Evolutionary conservation across 495 filamentous ascomycete species (phyloP).

Genomic region (Halenospora varia): DNA sequence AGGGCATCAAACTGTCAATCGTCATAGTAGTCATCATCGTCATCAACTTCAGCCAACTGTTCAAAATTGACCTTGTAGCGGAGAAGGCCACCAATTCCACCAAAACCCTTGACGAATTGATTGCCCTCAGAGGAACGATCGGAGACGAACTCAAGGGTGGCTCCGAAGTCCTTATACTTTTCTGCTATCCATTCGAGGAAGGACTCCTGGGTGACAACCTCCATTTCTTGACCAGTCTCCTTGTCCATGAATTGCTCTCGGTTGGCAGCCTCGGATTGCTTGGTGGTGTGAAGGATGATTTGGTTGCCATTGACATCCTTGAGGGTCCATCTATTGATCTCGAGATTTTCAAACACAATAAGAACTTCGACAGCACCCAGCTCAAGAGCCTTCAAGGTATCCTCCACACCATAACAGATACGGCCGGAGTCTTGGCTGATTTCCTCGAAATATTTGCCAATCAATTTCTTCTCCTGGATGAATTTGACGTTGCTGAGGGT

Average conservation of each 20-base stretch:
- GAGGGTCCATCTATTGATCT: constrained; percentile 84
- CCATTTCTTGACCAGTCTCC: constrained; percentile 95
- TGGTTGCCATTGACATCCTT: constrained; percentile 70
- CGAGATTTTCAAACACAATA: constrained; percentile 97
- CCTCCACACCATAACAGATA: constrained; percentile 95
- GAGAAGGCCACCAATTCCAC: constrained; percentile 94
- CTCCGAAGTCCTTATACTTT: constrained; percentile 95
- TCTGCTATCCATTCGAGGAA: constrained; percentile 99
- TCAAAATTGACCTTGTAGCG: constrained; percentile 99
- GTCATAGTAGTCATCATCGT: constrained; percentile 99
- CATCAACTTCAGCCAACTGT: constrained; percentile 88
- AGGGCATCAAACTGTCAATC: constrained; percentile 95
- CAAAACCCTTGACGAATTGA: constrained; percentile 99
- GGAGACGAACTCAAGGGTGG: constrained; percentile 94
- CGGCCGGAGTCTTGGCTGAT: constrained; percentile 95
- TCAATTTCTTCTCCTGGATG: constrained; percentile 99
- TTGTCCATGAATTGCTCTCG: constrained; percentile 89
- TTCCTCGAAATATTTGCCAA: constrained; percentile 97
- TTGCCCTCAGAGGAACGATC: constrained; percentile 96
- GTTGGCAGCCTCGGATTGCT: constrained; percentile 68
- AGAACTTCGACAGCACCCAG: constrained; percentile 90
- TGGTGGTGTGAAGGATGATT: constrained; percentile 80
- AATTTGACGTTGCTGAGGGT: constrained; percentile 99
- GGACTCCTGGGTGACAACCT: constrained; percentile 73
- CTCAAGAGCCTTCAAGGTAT: constrained; percentile 96